Conservation (phyloP, 2,329 filamentous ascomycete genomes). For the Cryoendolithus antarcticus region DNA sequence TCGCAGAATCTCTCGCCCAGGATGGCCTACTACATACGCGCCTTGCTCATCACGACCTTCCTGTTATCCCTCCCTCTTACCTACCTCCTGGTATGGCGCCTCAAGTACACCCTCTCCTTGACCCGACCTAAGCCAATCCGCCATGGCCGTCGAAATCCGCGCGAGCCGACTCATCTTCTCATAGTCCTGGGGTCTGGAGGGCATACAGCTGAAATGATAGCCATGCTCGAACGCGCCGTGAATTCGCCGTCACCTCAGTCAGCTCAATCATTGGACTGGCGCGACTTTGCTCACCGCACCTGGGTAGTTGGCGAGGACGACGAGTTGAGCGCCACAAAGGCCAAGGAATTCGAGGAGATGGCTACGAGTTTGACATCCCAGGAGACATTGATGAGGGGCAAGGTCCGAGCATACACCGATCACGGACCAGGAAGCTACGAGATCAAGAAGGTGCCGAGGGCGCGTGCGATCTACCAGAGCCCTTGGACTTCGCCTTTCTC, state of each 20-base stretch:
- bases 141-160: constrained; percentile 17
- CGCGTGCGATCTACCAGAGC: constrained; percentile 70
- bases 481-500: constrained; percentile 61
- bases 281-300: constrained; percentile 50
- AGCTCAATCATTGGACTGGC: constrained; percentile 26
- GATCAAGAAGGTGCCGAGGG: constrained; percentile 59
- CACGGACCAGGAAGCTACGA: constrained; percentile 39
- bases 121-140: constrained; percentile 17
- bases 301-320: constrained; percentile 76
- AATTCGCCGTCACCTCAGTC: constrained; percentile 17
- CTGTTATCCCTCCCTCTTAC: constrained; percentile 2
- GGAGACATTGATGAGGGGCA: constrained; percentile 11
- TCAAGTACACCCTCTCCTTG: constrained; percentile 28
- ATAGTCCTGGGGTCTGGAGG: constrained; percentile 86
- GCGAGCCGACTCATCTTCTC: constrained; percentile 47
- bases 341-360: constrained; percentile 49
- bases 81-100: constrained; percentile 15
- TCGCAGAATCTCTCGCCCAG: too few species aligned
- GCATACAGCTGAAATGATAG: constrained; percentile 89
- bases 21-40: too few species aligned
- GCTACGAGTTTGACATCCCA: constrained; percentile 6
- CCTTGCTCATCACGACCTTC: constrained; percentile 1
- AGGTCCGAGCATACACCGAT: constrained; percentile 10
- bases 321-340: constrained; percentile 52
- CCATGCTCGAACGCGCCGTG: constrained; percentile 57